phyloP scores from a whole-genome alignment of 2,329 filamentous ascomycete genomes.

The Escovopsis sp. region DNA sequence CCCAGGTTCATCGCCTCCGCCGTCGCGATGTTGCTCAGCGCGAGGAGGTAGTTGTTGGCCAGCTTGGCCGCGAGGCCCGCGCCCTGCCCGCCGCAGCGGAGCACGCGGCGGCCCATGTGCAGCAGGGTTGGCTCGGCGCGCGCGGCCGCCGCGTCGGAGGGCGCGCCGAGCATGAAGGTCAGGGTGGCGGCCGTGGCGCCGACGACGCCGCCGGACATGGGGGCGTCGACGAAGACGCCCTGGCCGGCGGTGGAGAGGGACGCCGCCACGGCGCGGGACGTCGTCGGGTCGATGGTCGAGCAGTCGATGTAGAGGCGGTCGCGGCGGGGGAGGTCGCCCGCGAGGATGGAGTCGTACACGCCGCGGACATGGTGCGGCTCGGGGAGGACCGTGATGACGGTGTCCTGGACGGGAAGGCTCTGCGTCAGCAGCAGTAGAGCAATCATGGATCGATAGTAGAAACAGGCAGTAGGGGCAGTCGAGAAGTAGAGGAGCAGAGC shows the following conservation, averaged over 20 bases:
- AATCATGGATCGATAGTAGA: slow-evolving; percentile 56
- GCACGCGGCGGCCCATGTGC: slow-evolving; percentile 71
- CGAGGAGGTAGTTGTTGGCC: slow-evolving; percentile 92
- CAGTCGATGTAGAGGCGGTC: slow-evolving; percentile 83
- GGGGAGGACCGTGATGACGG: slow-evolving; percentile 75
- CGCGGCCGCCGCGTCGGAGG: slow-evolving; percentile 40
- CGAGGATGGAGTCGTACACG: slow-evolving; percentile 65
- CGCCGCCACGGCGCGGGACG: slow-evolving; percentile 63
- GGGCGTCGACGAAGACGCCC: slow-evolving; percentile 79
- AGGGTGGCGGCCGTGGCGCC: slow-evolving; percentile 76
- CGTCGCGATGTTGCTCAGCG: slow-evolving; percentile 72
- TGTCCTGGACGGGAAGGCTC: slow-evolving; percentile 41
- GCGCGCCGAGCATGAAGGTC: slow-evolving; percentile 87
- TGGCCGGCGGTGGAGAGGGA: slow-evolving; percentile 43
- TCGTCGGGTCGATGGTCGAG: slow-evolving; percentile 86
- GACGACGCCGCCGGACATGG: slow-evolving; percentile 93
- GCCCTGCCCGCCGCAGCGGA: slow-evolving; percentile 75
- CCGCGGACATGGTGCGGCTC: slow-evolving; percentile 76
- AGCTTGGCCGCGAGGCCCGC: slow-evolving; percentile 82
- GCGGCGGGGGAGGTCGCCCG: slow-evolving; percentile 32
- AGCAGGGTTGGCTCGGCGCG: slow-evolving; percentile 54
- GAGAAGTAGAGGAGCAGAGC: background rate
- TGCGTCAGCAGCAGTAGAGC: background rate
- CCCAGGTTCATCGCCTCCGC: slow-evolving; percentile 52
- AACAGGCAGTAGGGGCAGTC: slow-evolving; percentile 36